Evolutionary conservation across 2,329 filamentous ascomycete genomes (phyloP), one percentile per base, ranked within the genome.

Genomic region (Fusarium burgessii): DNA sequence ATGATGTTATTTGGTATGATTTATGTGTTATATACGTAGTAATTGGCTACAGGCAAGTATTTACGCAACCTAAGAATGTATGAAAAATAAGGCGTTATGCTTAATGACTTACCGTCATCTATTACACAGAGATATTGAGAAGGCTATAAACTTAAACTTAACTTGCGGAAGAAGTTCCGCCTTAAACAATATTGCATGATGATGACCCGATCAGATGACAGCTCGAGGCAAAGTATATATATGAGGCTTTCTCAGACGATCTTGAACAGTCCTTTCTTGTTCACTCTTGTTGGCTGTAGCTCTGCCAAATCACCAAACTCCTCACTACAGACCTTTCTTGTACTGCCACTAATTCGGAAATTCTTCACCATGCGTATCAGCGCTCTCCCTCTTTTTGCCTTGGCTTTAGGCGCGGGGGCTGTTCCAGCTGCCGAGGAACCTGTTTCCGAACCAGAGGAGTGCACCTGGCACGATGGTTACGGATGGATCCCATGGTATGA

Each of bases 1-100:
- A 4, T 2, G n/a, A 25, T 15, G 14, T 6, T 9, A 6, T 15
- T 25, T 36, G 7, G 1, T 6, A n/a, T 11, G 0, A 0, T 2
- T 12, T 6, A 25, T 15, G 5, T 25, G 7, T 15, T 3, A 7
- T 3, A 18, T 49, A 7, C 11, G 7, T 23, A 23, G 23, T 23
- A 5, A 23, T 23, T 23, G 23, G 23, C 23, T 23, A 23, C 3
- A 23, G 23, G 23, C 23, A 23, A 23, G 23, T 23, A 23, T 23
- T 23, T 23, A 23, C 23, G 23, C 23, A 23, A 23, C 23, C 23
- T 23, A 23, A 23, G 23, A 23, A 23, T 23, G 23, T 23, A 23
- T 23, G 23, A 23, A 23, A 23, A 23, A 29, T 3, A 29, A 29
- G 29, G 29, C 29, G 29, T 29, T 9, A 29, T 29, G 29, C 29